A percentile compares a stretch with the other conserved stretches of the same genome.
Conservation (phyloP, 768 basidiomycete genomes). For the Mycena floridula region DNA sequence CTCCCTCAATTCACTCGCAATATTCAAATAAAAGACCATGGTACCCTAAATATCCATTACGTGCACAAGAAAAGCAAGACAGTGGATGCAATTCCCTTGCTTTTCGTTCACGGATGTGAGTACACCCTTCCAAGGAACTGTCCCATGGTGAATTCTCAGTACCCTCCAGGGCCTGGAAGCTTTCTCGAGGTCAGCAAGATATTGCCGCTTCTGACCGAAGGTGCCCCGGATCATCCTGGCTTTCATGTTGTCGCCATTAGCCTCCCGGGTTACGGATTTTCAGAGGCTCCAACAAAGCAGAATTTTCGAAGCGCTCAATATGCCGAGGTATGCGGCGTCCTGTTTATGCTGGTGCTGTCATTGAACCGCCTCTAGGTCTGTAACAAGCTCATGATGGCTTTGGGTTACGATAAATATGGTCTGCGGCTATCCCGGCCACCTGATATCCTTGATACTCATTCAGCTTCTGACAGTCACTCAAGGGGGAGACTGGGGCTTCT, state of each 20-base stretch:
- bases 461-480: slow-evolving; percentile 16
- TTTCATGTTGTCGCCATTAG: slow-evolving; percentile 45
- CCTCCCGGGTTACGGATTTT: slow-evolving; percentile 42
- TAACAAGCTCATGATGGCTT: slow-evolving; percentile 28
- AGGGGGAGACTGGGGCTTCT: slow-evolving; percentile 30
- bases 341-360: neutral
- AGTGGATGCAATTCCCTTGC: slow-evolving; percentile 9
- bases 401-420: slow-evolving; percentile 31
- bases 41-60: slow-evolving; percentile 26
- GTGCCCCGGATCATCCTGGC: slow-evolving; percentile 26
- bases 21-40: slow-evolving; percentile 24
- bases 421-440: neutral
- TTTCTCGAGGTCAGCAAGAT: slow-evolving; percentile 37
- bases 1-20: slow-evolving; percentile 30
- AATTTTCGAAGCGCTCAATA: slow-evolving; percentile 32
- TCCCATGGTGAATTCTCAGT: neutral
- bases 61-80: slow-evolving; percentile 24
- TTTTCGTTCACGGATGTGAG: slow-evolving; percentile 29
- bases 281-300: slow-evolving; percentile 32
- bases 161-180: slow-evolving; percentile 33
- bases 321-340: slow-evolving; percentile 35
- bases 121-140: neutral
- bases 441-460: neutral
- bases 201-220: slow-evolving; percentile 30
- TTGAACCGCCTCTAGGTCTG: slow-evolving; percentile 19